Base-by-base conservation (phyloP, 2,329 filamentous ascomycete species). In the Colletotrichum liaoningense region DNA sequence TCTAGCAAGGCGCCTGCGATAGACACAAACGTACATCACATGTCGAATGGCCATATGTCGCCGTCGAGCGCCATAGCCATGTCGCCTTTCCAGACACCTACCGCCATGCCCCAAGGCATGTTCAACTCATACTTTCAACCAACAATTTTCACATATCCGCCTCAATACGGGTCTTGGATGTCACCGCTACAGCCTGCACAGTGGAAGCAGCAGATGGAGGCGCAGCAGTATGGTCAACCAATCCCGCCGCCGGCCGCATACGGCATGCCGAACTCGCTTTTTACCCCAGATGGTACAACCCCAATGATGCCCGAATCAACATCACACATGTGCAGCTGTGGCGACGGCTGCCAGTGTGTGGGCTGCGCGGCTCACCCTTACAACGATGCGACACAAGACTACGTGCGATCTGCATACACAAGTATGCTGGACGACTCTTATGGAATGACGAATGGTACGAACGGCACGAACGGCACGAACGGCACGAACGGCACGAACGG, bases 311-410 rank as follows among this genome's bases (percentile, higher is more conserved):
- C 68, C 33, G 68, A 67, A 24, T 62, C 60, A 14, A 84, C 80
- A 24, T 83, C 79, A 66, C 83, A 83, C 58, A 83, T 81, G 67
- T 94, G 92, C 77, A 85, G 85, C 60, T 94, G 92, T 78, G 92
- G 92, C 24, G 89, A 92, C 67, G 84, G 84, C 33, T 94, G 92
- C 76, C 87, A 91, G 76, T 94, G 92, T 78, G 84, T 93, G 46
- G 92, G 91, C 12, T 94, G 92, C 78, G 86, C 90, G 5, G 89
- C 89, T 2, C 92, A 93, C 79, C 91, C 92, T 14, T 92, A 91
- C 78, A 93, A 93, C 76, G 86, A 89, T 8, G 89, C 91, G 26
- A 93, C 89, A 63, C 87, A 85, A 74, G 85, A 84, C 63, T 86
- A 86, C 71, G 84, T 91, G 3, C 83, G 86, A 64, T 88, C 87